Base-by-base conservation (phyloP, 306 rosid species). In the Glycyrrhiza uralensis region DNA sequence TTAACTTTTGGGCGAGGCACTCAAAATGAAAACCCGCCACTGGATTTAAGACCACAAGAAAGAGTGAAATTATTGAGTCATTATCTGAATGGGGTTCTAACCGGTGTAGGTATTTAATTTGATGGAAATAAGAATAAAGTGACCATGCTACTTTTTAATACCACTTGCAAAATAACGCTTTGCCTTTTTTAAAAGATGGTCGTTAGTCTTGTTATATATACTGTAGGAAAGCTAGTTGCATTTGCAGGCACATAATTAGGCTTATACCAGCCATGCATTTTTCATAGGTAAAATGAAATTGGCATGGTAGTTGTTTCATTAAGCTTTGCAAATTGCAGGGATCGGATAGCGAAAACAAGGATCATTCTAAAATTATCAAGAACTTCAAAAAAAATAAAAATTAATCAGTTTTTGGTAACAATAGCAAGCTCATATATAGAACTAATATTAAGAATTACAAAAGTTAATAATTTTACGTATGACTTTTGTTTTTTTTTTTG, bases 101-200 rank as follows among this genome's bases (percentile, higher is more conserved):
- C 52, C 2, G 5, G 8, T 41, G 68, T 72, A 68, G 69, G 69
- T 50, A n/a, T n/a, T n/a, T n/a, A n/a, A 74, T 32, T 55, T 59
- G 11, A 58, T 38, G 61, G 66, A 58, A 78, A 64, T 49, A 44
- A 62, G 84, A 75, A 75, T 82, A 73, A 82, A 82, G 89, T 60
- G 74, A 42, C 11, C 1, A 56, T 17, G 55, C 24, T 72, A 76
- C 83, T 59, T 68, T 79, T 68, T 26, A 4, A n/a, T 65, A 66
- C 83, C 80, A 81, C 79, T 76, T 75, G 84, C 69, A 24, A 12
- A 65, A 75, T 66, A 29, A 52, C 66, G 65, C 23, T 8, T 26
- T 15, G 4, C 5, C 41, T 71, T 81, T 66, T 22, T 24, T 32
- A 70, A 85, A 71, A 54, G 38, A 75, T 50, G 76, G 55, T 42